Evolutionary conservation across 1,284 basidiomycete genomes (phyloP), one percentile per base, ranked within the genome.

Genomic region (Malassezia equina): DNA sequence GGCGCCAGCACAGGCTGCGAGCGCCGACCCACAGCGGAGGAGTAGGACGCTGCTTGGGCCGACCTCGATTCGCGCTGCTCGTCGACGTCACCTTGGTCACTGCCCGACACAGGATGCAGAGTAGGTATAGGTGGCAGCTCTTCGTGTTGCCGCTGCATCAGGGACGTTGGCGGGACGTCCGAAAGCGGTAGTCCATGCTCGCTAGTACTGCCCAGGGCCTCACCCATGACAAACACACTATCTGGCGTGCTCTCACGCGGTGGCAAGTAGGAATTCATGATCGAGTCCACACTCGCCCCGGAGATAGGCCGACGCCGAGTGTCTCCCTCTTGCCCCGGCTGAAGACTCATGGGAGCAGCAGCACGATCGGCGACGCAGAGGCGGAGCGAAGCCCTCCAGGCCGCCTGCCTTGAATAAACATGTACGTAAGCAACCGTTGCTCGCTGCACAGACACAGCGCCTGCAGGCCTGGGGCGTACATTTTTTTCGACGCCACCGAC

Each of bases 211-310:
- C 49, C 51, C 19, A 47, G 8, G 1, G 51, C 51, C 32, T 53
- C 44, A 17, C 51, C 51, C 15, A 47, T 15, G 24, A 53, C 39
- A 13, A 44, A 47, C 1, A 24, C 36, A 39, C 36, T 39, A 9
- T 39, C 36, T 4, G 36, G 36, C 2, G 36, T 39, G 36, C 36
- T 39, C 36, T 39, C 36, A 9, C 36, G 36, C 17, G 36, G 27
- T 13, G 29, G 42, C 25, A 43, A 25, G 40, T 53, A 53, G 7
- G 51, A 32, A 25, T 53, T 28, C 51, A 53, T 47, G 19, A 50
- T 50, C 44, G 44, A 46, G 21, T 32, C 29, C 8, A 32, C 29
- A n/a, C 41, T 43, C 13, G 24, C 13, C 24, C 24, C 41, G 15
- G 24, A 43, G 24, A 28, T 7, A 6, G 23, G 41, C 41, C 23